Evolutionary conservation across 805 yeast genomes (phyloP), one percentile per base, ranked within the genome.

Genomic region (Candida pseudoglaebosa): DNA sequence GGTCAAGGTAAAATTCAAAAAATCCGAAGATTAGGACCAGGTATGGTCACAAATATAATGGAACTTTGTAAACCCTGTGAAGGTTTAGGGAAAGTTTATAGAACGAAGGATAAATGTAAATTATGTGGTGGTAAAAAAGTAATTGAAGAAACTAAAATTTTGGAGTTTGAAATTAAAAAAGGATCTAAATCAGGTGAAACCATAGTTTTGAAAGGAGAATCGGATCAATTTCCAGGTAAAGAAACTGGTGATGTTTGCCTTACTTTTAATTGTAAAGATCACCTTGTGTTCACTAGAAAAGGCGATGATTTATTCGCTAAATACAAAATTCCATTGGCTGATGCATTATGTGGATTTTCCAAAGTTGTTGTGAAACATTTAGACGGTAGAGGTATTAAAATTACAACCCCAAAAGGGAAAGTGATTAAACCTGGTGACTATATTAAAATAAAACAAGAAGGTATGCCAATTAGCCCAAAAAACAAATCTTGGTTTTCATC

Each of bases 271-370:
- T 77, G 78, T 45, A 67, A 70, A 40, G 59, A 61, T 2, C 76
- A 81, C 53, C 50, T 61, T 1, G 50, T 48, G 1, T 82, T 88
- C 51, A 62, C 62, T 28, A 70, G 93, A 39, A 68, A 71, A 30
- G 82, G 77, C 6, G 59, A 77, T 45, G 91, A 90, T 56, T 61
- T 93, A 36, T 77, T 76, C 47, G 72, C 86, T 2, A 65, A 70
- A 20, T 61, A 80, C 28, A 67, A 65, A 5, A 75, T 91, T 28
- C 70, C 95, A 2, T 65, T 91, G 37, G 77, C 77, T 10, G 98
- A 91, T 47, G 82, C 96, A 0, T 67, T 91, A n/a, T 75, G 87
- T 42, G 98, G 98, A 2, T 83, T 90, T 51, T 67, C 80, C 19
- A 73, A 76, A 37, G 72, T 75, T 9, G 67, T 88, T 2, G 63